These are phyloP conservation scores for Ceratobasidium sp. DNA, from an alignment of 1,284 basidiomycete genomes.

Conservation along the genomic window DNA sequence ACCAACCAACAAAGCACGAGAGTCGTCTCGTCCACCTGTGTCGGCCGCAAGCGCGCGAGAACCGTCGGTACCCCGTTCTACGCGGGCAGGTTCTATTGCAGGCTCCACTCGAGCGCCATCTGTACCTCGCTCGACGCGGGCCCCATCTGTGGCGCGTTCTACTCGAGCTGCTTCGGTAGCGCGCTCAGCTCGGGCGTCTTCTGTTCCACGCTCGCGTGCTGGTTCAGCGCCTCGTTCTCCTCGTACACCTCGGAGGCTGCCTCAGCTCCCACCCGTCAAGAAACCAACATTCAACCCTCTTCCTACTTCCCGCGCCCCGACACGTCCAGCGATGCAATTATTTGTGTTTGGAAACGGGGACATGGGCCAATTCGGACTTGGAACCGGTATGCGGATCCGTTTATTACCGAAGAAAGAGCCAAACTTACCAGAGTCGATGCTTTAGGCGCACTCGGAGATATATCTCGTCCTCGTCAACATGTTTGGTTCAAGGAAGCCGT, in stretches of 20 bases:
- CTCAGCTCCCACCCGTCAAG: constrained; percentile 19
- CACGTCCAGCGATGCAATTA: constrained; percentile 66
- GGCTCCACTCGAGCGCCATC: constrained; percentile 16
- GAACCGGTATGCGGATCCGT: constrained; percentile 50
- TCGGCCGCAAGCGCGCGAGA: constrained; percentile 9
- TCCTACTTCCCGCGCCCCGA: constrained; percentile 58
- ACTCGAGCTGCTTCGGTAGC: constrained; percentile 15
- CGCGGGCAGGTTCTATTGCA: constrained; percentile 1
- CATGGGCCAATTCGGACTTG: constrained; percentile 88
- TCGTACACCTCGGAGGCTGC: background rate
- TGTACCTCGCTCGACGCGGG: constrained; percentile 20
- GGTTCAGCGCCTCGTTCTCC: constrained; percentile 21
- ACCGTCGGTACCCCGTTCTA: background rate
- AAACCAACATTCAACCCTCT: constrained; percentile 57
- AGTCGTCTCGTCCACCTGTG: constrained; percentile 9
- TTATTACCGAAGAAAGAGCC: background rate
- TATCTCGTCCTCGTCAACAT: constrained; percentile 73
- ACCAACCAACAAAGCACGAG: background rate
- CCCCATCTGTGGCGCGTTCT: constrained; percentile 14
- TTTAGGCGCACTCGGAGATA: constrained; percentile 69
- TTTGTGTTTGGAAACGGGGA: constrained; percentile 88
- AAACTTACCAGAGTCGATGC: constrained; percentile 12
- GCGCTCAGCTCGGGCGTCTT: constrained; percentile 27
- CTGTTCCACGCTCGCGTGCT: constrained; percentile 22
- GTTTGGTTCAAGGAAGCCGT: constrained; percentile 68